Conservation (phyloP, 2,329 filamentous ascomycete species). For the Colletotrichum echinochloae region DNA sequence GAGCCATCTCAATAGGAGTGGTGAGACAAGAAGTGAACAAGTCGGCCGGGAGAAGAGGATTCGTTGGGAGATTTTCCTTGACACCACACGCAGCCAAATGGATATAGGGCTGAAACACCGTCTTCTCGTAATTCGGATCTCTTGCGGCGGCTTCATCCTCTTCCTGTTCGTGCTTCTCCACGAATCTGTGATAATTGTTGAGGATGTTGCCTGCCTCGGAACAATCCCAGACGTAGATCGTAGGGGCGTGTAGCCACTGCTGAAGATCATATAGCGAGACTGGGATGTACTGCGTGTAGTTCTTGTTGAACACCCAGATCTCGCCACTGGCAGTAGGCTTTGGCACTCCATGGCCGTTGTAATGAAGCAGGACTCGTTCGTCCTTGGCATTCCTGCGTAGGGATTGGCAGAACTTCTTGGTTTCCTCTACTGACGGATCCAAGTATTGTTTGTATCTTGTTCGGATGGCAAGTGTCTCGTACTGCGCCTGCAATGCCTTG, state of each 20-base stretch:
- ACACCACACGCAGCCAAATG: constrained; percentile 92
- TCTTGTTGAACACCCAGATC: constrained; percentile 99
- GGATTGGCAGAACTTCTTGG: constrained; percentile 94
- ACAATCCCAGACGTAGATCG: constrained; percentile 97
- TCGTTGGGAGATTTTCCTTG: constrained; percentile 93
- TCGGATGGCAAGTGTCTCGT: constrained; percentile 92
- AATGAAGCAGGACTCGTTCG: constrained; percentile 96
- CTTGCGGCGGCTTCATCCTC: constrained; percentile 80
- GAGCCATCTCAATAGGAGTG: constrained; percentile 96
- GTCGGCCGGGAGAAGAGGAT: constrained; percentile 91
- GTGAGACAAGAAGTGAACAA: constrained; percentile 96
- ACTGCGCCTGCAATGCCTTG: constrained; percentile 94
- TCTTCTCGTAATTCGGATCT: constrained; percentile 87
- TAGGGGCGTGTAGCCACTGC: constrained; percentile 94
- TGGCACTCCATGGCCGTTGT: constrained; percentile 97
- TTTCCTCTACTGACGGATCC: constrained; percentile 96
- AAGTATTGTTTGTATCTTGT: constrained; percentile 98
- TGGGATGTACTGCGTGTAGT: constrained; percentile 98
- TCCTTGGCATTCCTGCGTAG: constrained; percentile 93
- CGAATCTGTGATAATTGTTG: constrained; percentile 92
- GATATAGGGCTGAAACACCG: constrained; percentile 77
- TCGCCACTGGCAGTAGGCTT: constrained; percentile 95
- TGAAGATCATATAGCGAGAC: constrained; percentile 96
- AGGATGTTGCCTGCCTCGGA: constrained; percentile 97
- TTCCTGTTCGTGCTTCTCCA: constrained; percentile 93